phyloP scores from a whole-genome alignment of 768 basidiomycete genomes.

The Daedaleopsis nitida region DNA sequence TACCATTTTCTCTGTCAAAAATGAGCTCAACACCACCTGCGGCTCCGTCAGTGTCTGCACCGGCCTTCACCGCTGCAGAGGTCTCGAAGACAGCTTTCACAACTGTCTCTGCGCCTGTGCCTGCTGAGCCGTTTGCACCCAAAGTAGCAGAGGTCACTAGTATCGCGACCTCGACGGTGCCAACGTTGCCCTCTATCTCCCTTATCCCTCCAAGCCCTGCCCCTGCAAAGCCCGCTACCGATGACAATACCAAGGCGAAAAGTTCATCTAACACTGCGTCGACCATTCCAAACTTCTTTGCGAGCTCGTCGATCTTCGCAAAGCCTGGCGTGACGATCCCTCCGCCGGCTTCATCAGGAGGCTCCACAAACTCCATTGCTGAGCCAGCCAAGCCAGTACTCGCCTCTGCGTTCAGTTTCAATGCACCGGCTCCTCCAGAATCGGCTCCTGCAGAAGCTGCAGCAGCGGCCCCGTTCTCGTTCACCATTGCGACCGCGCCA shows the following conservation, averaged over 20 bases:
- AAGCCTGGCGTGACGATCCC: constrained; percentile 31
- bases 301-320: constrained; percentile 48
- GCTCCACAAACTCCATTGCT: neutral
- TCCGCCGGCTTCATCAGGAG: constrained; percentile 6
- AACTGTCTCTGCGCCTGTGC: constrained; percentile 11
- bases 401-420: neutral
- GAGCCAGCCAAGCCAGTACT: neutral
- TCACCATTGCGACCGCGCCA: neutral
- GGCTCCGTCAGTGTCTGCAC: constrained; percentile 22
- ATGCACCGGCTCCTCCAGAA: neutral
- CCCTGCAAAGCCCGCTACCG: constrained; percentile 8
- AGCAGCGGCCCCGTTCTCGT: constrained; percentile 4
- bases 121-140: neutral
- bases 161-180: constrained; percentile 7
- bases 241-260: constrained; percentile 3
- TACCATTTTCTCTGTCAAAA: constrained; percentile 68
- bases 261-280: neutral
- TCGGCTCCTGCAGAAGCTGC: constrained; percentile 13
- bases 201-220: constrained; percentile 33
- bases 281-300: constrained; percentile 66
- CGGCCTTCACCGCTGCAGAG: constrained; percentile 19
- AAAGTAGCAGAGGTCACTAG: neutral
- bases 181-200: constrained; percentile 29
- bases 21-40: constrained; percentile 16
- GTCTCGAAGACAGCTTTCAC: constrained; percentile 18